A percentile compares a stretch with the other conserved stretches of the same genome.
Evolutionary conservation across 768 basidiomycete species (phyloP).

Genomic region (Podaxis mareebaensis): DNA sequence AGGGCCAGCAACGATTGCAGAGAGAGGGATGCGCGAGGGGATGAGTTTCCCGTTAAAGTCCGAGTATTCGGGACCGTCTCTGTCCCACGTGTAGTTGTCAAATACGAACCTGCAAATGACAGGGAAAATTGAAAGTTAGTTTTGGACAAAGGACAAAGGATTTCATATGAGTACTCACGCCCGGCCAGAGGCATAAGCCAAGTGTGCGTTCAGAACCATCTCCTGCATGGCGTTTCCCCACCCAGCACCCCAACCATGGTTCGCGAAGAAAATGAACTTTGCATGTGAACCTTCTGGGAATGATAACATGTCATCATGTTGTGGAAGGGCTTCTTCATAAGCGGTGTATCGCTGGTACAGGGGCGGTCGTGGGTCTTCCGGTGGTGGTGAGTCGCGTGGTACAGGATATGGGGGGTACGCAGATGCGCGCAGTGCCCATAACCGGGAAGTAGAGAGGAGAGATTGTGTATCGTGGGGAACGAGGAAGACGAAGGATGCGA

Average conservation of each 20-base stretch:
- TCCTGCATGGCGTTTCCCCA: conserved; percentile 69
- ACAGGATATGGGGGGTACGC: conserved; percentile 14
- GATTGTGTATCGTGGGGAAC: background rate
- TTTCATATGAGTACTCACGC: conserved; percentile 36
- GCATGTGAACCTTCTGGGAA: conserved; percentile 40
- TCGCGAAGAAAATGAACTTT: conserved; percentile 49
- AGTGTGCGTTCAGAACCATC: conserved; percentile 48
- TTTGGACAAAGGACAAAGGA: background rate
- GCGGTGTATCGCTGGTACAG: conserved; percentile 44
- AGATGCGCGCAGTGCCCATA: background rate
- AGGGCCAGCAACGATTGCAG: conserved; percentile 51
- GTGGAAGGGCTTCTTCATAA: conserved; percentile 45
- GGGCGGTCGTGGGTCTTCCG: conserved; percentile 33
- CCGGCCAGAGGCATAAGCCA: conserved; percentile 47
- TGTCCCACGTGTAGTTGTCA: conserved; percentile 59
- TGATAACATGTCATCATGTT: conserved; percentile 40
- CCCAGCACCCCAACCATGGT: conserved; percentile 50
- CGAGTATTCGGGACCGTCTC: conserved; percentile 38
- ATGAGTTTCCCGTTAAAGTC: conserved; percentile 50
- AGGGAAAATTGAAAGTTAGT: background rate
- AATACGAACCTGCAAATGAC: conserved; percentile 51
- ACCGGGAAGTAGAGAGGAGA: background rate
- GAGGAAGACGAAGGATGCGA: background rate
- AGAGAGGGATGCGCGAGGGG: conserved; percentile 55
- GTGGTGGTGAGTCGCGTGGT: conserved; percentile 2